Percentiles rank a stretch among this genome's conserved stretches.
Conservation (phyloP, 2,329 filamentous ascomycete species). For the Neocucurbitaria cava region DNA sequence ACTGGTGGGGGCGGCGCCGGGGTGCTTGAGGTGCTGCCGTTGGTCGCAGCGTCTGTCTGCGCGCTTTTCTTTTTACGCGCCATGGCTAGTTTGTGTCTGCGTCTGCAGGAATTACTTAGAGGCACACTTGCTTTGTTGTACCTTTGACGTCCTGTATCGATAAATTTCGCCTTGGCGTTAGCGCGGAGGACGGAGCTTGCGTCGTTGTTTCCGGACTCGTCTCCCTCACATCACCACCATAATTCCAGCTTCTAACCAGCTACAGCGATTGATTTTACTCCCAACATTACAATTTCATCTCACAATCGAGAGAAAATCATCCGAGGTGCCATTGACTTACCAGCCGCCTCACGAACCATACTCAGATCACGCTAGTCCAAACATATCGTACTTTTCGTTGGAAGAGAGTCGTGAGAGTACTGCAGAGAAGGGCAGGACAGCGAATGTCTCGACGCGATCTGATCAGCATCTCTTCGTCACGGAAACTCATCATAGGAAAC, state of each 20-base stretch:
- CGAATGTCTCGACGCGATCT: background rate
- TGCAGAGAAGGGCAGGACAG: background rate
- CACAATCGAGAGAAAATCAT: too few species aligned
- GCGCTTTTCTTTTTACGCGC: conserved; percentile 46
- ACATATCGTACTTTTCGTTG: background rate
- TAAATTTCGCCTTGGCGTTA: conserved; percentile 28
- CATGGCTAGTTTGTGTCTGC: conserved; percentile 26
- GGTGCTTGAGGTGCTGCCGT: conserved; percentile 18
- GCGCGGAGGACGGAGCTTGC: conserved; percentile 13
- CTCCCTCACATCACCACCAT: background rate
- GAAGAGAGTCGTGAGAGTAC: too few species aligned
- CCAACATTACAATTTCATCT: too few species aligned
- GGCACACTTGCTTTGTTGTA: conserved; percentile 9
- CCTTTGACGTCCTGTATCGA: conserved; percentile 11
- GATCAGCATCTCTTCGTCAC: background rate
- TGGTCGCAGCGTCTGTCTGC: conserved; percentile 24
- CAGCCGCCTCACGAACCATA: too few species aligned
- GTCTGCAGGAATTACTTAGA: background rate
- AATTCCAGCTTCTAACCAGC: too few species aligned
- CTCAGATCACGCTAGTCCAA: too few species aligned
- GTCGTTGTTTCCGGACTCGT: conserved; percentile 7
- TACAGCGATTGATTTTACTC: too few species aligned
- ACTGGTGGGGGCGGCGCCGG: conserved; percentile 7
- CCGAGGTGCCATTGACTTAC: too few species aligned
- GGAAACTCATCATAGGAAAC: background rate